phyloP scores from a whole-genome alignment of 345 rosid genomes.

The Diplotaxis tenuifolia region DNA sequence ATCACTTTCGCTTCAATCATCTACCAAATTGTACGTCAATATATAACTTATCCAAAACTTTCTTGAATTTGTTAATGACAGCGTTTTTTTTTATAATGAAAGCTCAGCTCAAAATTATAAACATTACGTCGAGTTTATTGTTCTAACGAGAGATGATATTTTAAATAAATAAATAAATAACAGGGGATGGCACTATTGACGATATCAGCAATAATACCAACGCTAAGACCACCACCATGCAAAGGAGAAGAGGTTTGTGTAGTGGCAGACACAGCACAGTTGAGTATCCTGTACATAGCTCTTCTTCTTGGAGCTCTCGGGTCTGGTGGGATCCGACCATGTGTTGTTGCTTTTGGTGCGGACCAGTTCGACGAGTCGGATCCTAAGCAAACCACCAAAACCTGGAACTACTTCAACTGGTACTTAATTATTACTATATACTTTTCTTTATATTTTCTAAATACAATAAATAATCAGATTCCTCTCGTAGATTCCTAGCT shows the following conservation, averaged over 20 bases:
- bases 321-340: conserved; percentile 87
- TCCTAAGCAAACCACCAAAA: conserved; percentile 55
- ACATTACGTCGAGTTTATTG: too few species aligned
- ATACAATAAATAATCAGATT: neutral
- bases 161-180: neutral
- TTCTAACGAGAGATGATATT: neutral
- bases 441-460: neutral
- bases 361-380: too few species aligned
- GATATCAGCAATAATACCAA: conserved; percentile 63
- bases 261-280: too few species aligned
- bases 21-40: too few species aligned
- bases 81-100: too few species aligned
- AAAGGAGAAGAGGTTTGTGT: too few species aligned
- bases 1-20: conserved; percentile 60
- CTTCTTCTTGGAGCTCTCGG: conserved; percentile 79
- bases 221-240: too few species aligned
- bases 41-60: too few species aligned
- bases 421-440: neutral
- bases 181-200: conserved; percentile 80
- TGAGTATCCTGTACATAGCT: too few species aligned
- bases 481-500: neutral
- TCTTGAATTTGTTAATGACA: too few species aligned
- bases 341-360: too few species aligned
- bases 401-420: conserved; percentile 86
- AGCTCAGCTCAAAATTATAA: too few species aligned